These are phyloP conservation scores for Clonostachys sp. DNA, from an alignment of 2,329 filamentous ascomycete species.

Conservation along the genomic window DNA sequence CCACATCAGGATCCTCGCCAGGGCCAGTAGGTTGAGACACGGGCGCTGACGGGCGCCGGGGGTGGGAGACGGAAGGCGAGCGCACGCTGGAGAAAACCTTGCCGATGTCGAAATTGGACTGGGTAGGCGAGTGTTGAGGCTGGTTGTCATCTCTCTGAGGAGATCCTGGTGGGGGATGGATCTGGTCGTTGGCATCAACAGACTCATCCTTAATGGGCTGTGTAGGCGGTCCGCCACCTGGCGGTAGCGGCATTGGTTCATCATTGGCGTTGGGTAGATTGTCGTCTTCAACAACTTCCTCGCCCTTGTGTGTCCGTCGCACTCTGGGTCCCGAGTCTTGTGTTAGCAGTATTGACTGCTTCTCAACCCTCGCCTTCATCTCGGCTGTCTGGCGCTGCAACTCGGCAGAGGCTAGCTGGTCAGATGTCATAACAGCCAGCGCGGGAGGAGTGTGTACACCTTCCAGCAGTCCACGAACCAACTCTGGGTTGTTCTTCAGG, in stretches of 20 bases:
- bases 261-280: constrained; percentile 19
- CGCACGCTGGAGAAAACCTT: constrained; percentile 81
- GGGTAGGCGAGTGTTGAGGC: constrained; percentile 44
- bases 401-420: constrained; percentile 90
- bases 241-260: constrained; percentile 22
- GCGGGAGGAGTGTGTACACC: constrained; percentile 67
- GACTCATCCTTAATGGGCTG: constrained; percentile 28
- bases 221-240: constrained; percentile 2
- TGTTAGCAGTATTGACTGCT: constrained; percentile 79
- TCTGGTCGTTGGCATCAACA: constrained; percentile 13
- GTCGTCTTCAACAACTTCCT: constrained; percentile 82
- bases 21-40: constrained; percentile 45
- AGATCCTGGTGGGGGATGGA: constrained; percentile 21
- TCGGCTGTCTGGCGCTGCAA: constrained; percentile 72
- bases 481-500: constrained; percentile 79
- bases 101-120: constrained; percentile 73
- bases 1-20: constrained; percentile 81
- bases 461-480: constrained; percentile 72
- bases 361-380: constrained; percentile 73
- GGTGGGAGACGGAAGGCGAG: constrained; percentile 56
- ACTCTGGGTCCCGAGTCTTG: constrained; percentile 68
- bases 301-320: constrained; percentile 89
- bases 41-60: constrained; percentile 43
- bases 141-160: constrained; percentile 41
- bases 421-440: constrained; percentile 81